Conservation (phyloP, 495 filamentous ascomycete species). For the Neurospora sp. region DNA sequence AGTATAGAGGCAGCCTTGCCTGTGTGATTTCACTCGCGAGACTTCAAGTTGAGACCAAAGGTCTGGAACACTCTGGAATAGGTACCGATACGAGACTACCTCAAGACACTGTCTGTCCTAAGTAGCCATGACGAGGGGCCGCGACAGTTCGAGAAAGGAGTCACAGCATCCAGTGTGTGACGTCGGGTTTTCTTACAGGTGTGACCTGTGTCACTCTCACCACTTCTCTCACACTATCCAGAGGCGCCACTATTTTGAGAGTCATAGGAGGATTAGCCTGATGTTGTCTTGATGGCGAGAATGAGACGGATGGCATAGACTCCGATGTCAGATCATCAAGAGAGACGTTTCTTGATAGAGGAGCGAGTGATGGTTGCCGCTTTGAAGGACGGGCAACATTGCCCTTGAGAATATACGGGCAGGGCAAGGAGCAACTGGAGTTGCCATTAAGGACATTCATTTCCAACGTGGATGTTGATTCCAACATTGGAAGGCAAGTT, state of each 20-base stretch:
- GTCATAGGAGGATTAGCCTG: background rate
- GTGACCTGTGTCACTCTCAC: background rate
- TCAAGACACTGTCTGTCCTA: background rate
- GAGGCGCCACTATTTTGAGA: background rate
- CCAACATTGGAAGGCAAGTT: background rate
- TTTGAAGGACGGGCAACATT: background rate
- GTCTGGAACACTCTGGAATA: background rate
- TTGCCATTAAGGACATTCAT: background rate
- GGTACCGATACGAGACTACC: background rate
- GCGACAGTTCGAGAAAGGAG: background rate
- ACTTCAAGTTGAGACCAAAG: background rate
- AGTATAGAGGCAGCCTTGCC: too few relatives aligned
- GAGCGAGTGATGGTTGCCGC: background rate
- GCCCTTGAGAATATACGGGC: background rate
- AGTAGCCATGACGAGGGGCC: background rate
- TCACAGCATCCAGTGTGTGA: background rate
- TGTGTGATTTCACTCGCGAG: background rate
- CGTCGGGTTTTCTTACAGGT: background rate
- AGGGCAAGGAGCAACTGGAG: background rate
- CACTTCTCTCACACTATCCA: background rate
- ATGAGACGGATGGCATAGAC: background rate
- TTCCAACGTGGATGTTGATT: background rate
- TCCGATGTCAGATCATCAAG: background rate
- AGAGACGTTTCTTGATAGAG: too few relatives aligned
- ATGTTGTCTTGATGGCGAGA: background rate